Conservation (phyloP, 1,284 basidiomycete species). For the Marasmius sp. region DNA sequence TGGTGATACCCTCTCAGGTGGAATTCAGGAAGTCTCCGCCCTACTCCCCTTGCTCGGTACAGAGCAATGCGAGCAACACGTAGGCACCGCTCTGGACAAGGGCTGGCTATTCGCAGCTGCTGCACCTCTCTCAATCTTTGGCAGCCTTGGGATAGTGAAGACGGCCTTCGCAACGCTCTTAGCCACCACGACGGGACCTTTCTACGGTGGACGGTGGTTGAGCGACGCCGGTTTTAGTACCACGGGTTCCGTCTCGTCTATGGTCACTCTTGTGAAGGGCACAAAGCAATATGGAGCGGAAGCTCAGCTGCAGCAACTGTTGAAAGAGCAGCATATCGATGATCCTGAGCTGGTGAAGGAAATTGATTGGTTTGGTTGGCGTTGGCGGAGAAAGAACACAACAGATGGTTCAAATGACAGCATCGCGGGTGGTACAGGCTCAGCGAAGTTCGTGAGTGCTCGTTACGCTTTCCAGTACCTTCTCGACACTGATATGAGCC, state of each 20-base stretch:
- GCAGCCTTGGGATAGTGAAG: slow-evolving; percentile 7
- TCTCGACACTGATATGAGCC: background rate
- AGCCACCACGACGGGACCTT: background rate
- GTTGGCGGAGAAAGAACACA: background rate
- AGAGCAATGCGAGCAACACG: slow-evolving; percentile 15
- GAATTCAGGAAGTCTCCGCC: slow-evolving; percentile 18
- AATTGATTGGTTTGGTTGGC: background rate
- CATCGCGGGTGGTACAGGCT: background rate
- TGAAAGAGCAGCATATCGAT: background rate
- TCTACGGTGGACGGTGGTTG: background rate
- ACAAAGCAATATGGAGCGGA: background rate
- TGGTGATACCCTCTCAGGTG: slow-evolving; percentile 5
- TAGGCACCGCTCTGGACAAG: slow-evolving; percentile 7
- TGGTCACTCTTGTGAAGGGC: background rate
- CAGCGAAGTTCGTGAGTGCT: background rate
- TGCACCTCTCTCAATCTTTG: slow-evolving; percentile 3
- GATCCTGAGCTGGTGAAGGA: background rate
- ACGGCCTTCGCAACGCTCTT: background rate
- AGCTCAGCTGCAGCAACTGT: background rate
- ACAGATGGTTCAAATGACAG: background rate
- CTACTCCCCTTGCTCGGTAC: slow-evolving; percentile 17
- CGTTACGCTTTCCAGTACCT: background rate
- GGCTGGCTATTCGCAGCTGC: slow-evolving; percentile 1
- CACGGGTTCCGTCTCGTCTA: background rate
- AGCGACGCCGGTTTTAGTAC: background rate